Evolutionary conservation across 202 grass and related monocot genomes (phyloP), one percentile per base, ranked within the genome.

Genomic region (Dendrocalamus latiflorus): DNA sequence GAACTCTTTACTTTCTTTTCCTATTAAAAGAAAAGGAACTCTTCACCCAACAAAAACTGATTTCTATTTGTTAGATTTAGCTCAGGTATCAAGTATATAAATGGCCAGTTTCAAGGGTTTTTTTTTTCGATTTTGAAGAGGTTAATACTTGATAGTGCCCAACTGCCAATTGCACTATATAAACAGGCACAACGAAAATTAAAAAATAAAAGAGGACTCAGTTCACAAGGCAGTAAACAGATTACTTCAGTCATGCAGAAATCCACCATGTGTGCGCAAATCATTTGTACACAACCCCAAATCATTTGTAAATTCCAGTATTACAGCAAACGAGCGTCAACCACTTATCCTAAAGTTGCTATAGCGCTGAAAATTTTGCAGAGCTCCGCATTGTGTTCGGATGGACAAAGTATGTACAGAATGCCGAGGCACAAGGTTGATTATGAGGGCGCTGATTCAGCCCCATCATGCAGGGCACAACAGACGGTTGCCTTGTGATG

Each of bases 381-480:
- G 60, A 49, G 41, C 34, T 20, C 48, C 4, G 1, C 20, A 44
- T 9, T 69, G 38, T 2, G 38, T 25, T 68, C 39, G 58, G 69
- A 56, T 38, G 38, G 25, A 22, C 61, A 37, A 6, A 30, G 58
- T 78, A 77, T 89, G 65, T 84, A 80, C 88, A 87, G 61, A 74
- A 74, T 13, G 53, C 38, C 50, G 48, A 21, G 3, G 47, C 4
- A 45, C 7, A 5, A 8, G 44, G 55, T 62, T 48, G 66, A 18
- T 89, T 88, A 94, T 28, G 93, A 69, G 17, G 93, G 77, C 1
- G 93, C 78, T n/a, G 91, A 93, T 82, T 92, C 96, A 1, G 96
- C 91, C 15, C 93, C 93, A 5, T 99, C 96, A 79, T 94, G 89
- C 21, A 99, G 88, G 44, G 93, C 89, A 61, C 93, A 99, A 48